Conservation (phyloP, 2,329 filamentous ascomycete genomes). For the Aureobasidium subglaciale region DNA sequence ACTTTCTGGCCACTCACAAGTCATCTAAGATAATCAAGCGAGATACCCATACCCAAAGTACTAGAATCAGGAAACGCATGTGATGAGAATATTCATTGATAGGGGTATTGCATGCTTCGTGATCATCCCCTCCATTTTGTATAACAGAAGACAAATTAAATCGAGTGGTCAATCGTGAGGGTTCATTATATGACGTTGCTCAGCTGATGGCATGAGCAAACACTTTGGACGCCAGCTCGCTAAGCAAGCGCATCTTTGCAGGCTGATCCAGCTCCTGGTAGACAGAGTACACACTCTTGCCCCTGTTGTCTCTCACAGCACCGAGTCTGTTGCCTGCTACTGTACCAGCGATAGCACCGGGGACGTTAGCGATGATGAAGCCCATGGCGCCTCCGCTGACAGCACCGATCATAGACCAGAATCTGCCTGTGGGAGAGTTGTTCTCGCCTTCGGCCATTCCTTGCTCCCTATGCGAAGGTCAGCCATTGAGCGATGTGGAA, state of each 20-base stretch:
- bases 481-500: neutral
- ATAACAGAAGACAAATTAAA: neutral
- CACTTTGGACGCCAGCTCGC: conserved; percentile 77
- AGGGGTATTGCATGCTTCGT: conserved; percentile 13
- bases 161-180: neutral
- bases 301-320: conserved; percentile 77
- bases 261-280: conserved; percentile 81
- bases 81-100: conserved; percentile 1
- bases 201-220: conserved; percentile 68
- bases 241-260: conserved; percentile 73
- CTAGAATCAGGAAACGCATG: neutral
- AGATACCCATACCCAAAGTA: conserved; percentile 8
- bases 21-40: neutral
- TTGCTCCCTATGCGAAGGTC: conserved; percentile 32
- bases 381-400: conserved; percentile 83
- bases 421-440: conserved; percentile 57
- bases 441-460: conserved; percentile 64
- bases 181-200: conserved; percentile 14
- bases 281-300: conserved; percentile 91
- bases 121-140: neutral
- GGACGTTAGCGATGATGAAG: conserved; percentile 90
- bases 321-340: conserved; percentile 91
- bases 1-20: neutral
- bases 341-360: conserved; percentile 79
- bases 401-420: conserved; percentile 83